Base-by-base conservation (phyloP, 345 rosid species). In the Populus euphratica region DNA sequence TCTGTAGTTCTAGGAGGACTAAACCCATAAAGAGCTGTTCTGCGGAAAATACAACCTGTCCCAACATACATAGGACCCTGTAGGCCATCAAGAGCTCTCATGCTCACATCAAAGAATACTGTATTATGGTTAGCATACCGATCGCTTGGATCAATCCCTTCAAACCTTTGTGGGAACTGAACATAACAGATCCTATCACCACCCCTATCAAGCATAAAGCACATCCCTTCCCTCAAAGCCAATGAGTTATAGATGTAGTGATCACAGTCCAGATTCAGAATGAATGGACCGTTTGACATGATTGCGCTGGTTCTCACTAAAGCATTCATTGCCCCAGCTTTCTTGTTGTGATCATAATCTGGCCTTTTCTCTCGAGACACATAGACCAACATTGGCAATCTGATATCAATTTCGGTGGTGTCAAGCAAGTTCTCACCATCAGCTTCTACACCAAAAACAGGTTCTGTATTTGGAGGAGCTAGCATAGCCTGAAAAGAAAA, bases 1-100 rank as follows among this genome's bases (percentile, higher is more conserved):
- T 92, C 94, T 1, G 94, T 86, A 41, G 92, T 82, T 75, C 94
- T 85, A 0, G 97, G 97, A 14, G 94, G 97, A 70, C 92, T 86
- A 80, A 92, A 89, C 1, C 85, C 85, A 33, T 82, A 82, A 4
- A 82, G 68, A 52, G 81, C 85, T 2, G 85, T 82, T 66, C 85
- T 82, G 6, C 81, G 73, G 62, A 82, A 82, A 52, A 82, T 78
- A 76, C 85, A 82, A 69, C 85, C 85, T 3, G 85, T 78, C 44
- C 85, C 85, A n/a, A 81, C 84, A 33, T 82, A 75, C 81, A 78
- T 74, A 16, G 85, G 81, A 70, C 84, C 84, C 75, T 81, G 85
- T 31, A 78, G 50, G 17, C 85, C 85, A 43, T 82, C 81, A 29
- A 78, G 79, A 52, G 85, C 85, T 75, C 85, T 82, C 85, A 82